A percentile compares a stretch with the other conserved stretches of the same genome.
These are phyloP conservation scores for Sporisorium iseilematis-ciliati DNA, from an alignment of 1,284 basidiomycete species.

Conservation along the genomic window DNA sequence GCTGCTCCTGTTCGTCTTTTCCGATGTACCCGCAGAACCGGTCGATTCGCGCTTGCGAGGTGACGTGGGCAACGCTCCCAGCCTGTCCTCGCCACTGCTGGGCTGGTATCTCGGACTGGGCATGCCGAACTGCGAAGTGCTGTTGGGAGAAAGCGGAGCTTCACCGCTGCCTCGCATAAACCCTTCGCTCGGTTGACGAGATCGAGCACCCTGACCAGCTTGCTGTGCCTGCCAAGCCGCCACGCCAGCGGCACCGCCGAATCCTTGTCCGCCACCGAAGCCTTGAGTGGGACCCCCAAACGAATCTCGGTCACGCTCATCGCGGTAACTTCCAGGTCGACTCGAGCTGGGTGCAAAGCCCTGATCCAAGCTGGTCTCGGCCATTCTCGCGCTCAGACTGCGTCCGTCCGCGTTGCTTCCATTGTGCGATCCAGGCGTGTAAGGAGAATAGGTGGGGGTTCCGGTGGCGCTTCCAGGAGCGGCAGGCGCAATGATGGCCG, in stretches of 20 bases:
- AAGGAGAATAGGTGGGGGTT: slow-evolving; percentile 34
- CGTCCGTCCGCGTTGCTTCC: slow-evolving; percentile 49
- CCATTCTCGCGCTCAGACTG: slow-evolving; percentile 43
- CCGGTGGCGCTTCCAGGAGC: slow-evolving; percentile 16
- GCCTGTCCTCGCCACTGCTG: slow-evolving; percentile 33
- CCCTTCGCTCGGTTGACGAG: slow-evolving; percentile 35
- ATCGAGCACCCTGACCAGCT: slow-evolving; percentile 36
- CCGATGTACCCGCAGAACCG: slow-evolving; percentile 26
- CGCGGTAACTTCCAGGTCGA: slow-evolving; percentile 37
- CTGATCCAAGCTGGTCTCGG: slow-evolving; percentile 44
- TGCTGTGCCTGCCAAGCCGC: slow-evolving; percentile 57
- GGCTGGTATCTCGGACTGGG: slow-evolving; percentile 29
- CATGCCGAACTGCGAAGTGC: slow-evolving; percentile 30
- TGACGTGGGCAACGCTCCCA: slow-evolving; percentile 47
- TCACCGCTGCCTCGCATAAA: slow-evolving; percentile 39
- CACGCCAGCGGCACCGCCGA: slow-evolving; percentile 37
- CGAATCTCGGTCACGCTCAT: slow-evolving; percentile 34
- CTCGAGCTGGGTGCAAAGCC: slow-evolving; percentile 33
- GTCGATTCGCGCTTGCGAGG: slow-evolving; percentile 58
- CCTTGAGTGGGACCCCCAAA: slow-evolving; percentile 18
- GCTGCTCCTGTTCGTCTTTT: slow-evolving; percentile 54
- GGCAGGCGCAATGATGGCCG: slow-evolving; percentile 36
- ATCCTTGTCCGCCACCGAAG: slow-evolving; percentile 22
- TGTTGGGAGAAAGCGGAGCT: slow-evolving; percentile 27
- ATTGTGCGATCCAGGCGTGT: slow-evolving; percentile 35